Evolutionary conservation across 305 asterid species (phyloP), one percentile per base, ranked within the genome.

Genomic region (Fraxinus sp.): DNA sequence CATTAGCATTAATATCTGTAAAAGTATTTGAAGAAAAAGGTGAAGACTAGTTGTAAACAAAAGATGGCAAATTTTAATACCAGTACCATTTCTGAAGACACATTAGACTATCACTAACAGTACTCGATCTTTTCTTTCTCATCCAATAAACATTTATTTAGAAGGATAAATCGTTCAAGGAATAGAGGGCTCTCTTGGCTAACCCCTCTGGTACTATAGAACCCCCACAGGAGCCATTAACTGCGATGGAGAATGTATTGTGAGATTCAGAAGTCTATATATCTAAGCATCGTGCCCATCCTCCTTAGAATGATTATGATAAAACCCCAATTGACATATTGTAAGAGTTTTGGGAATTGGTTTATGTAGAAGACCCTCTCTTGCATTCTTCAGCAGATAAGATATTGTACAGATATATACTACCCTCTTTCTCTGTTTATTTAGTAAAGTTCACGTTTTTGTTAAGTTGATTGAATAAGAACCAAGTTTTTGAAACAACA

Each of bases 21-120:
- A 13, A 76, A 43, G 32, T 39, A 43, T 76, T 37, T 4, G 70
- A 20, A 59, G 26, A 59, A 20, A 43, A 30, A 62, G 46, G 75
- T 79, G 74, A 72, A 59, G 11, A 30, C 59, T 35, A 64, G 16
- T 77, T 49, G 13, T 35, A 79, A 79, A 79, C 16, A 64, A 64
- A 30, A 62, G 13, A 20, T 68, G 36, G 59, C n/a, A 32, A 55
- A 32, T n/a, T 55, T 55, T 32, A 33, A 11, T 52, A 20, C 41
- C 73, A 18, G 20, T 55, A 78, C 81, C 64, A 78, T 52, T 52
- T 28, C 30, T 78, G 24, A 20, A 55, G 55, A 26, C 49, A 32
- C 73, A 24, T 11, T 10, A 55, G n/a, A 52, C 41, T 46, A 2
- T 66, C 30, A 30, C 30, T 0, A n/a, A 18, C 55, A 57, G 74